Conservation (phyloP, 176 grass and related monocot genomes). For the Canna indica region DNA sequence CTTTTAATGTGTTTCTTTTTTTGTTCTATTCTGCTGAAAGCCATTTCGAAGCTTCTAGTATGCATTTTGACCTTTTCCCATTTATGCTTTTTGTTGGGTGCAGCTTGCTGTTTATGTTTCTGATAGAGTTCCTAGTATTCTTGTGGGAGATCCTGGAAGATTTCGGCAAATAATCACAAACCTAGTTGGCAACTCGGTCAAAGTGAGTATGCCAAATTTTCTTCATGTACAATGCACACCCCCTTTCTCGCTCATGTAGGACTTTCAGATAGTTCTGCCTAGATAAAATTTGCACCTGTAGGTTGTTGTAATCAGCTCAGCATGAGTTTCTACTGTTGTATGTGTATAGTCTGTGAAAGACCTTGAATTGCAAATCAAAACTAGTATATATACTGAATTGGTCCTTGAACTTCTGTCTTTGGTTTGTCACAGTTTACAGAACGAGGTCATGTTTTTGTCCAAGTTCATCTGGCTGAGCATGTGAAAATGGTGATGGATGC, state of each 20-base stretch:
- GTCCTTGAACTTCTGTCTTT: conserved; percentile 3
- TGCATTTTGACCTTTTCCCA: conserved; percentile 15
- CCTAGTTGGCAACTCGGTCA: conserved; percentile 88
- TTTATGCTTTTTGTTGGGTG: conserved; percentile 17
- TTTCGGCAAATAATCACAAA: conserved; percentile 98
- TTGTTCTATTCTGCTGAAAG: conserved; percentile 10
- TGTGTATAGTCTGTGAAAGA: neutral
- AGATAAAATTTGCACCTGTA: conserved; percentile 13
- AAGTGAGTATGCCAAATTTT: conserved; percentile 39
- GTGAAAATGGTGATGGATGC: conserved; percentile 59
- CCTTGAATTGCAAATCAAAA: neutral
- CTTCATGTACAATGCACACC: neutral
- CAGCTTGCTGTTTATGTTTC: conserved; percentile 98
- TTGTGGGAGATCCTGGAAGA: conserved; percentile 92
- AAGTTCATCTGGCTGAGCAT: conserved; percentile 83
- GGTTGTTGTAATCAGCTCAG: neutral
- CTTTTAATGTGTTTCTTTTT: neutral
- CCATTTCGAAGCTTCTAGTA: conserved; percentile 4
- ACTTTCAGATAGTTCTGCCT: conserved; percentile 3
- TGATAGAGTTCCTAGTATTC: conserved; percentile 74
- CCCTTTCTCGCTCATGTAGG: neutral
- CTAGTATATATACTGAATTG: neutral
- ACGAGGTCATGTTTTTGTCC: conserved; percentile 90
- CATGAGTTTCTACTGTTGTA: neutral
- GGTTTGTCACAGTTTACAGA: conserved; percentile 65